phyloP scores from a whole-genome alignment of 2,329 filamentous ascomycete genomes.

The Rutstroemia sp. region DNA sequence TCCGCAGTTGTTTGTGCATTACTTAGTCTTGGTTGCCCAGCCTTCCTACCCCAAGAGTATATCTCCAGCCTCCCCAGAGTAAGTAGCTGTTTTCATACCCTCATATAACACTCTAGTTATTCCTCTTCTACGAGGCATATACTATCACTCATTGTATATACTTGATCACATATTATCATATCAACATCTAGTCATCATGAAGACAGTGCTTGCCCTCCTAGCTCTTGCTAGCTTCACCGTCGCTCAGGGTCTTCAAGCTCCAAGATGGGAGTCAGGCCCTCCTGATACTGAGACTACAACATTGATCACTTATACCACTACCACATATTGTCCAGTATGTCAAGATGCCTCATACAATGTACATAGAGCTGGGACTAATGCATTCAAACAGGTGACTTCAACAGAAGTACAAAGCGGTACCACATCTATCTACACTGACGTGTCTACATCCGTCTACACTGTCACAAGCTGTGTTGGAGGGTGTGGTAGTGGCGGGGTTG shows the following conservation, averaged over 20 bases:
- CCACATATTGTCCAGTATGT: slow-evolving; percentile 8
- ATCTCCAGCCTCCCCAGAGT: neutral
- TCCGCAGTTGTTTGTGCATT: slow-evolving; percentile 7
- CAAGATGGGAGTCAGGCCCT: slow-evolving; percentile 6
- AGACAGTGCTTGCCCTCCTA: slow-evolving; percentile 2
- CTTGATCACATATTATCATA: neutral
- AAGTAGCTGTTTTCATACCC: neutral
- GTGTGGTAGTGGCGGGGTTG: slow-evolving; percentile 3
- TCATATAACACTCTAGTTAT: slow-evolving; percentile 7
- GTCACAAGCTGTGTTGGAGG: slow-evolving; percentile 8
- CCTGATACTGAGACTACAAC: slow-evolving; percentile 4
- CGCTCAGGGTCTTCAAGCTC: slow-evolving; percentile 4
- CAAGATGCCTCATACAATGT: neutral
- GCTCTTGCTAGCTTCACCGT: slow-evolving; percentile 8
- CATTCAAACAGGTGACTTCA: neutral
- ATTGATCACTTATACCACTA: slow-evolving; percentile 6
- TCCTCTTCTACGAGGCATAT: neutral
- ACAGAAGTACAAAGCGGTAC: neutral
- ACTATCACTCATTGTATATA: slow-evolving; percentile 4
- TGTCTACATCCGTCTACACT: neutral
- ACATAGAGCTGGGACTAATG: neutral
- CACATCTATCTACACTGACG: neutral
- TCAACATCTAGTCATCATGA: slow-evolving; percentile 3
- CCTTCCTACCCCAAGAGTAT: neutral
- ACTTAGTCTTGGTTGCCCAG: neutral